Evolutionary conservation across 2,329 filamentous ascomycete genomes (phyloP), one percentile per base, ranked within the genome.

Genomic region (Paramyrothecium sp.): DNA sequence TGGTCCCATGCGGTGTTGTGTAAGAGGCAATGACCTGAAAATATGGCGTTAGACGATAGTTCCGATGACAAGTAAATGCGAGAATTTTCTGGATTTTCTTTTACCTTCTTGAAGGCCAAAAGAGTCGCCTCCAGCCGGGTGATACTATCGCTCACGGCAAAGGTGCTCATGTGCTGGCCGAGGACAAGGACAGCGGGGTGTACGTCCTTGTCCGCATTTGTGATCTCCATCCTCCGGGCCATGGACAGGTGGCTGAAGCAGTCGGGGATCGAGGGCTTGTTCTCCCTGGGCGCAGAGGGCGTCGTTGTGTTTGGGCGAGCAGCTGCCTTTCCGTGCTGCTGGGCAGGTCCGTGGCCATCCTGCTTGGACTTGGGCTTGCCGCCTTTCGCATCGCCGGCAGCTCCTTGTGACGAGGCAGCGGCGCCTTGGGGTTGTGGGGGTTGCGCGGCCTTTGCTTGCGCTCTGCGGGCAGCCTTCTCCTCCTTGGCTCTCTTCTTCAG

Each of bases 401-500:
- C 65, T 66, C 76, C 70, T 65, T 74, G 73, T 60, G 67, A 75
- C 61, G 56, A 72, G 63, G 21, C 48, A 54, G 73, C 63, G 61
- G 58, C 26, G 73, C 69, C 12, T 75, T 75, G 20, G 72, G 71
- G 56, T 41, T 73, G 74, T 2, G 78, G 74, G 30, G 70, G 70
- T 60, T 83, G 82, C 3, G 81, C 78, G 30, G 79, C 78, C 70
- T 89, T 91, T 67, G 82, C 85, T 68, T 87, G 87, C 52, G 90
- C 91, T 77, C 94, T 84, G 60, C 91, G 83, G 51, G 92, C 92
- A 54, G 90, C 89, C 78, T 97, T 98, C 72, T 97, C 94, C 33
- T 91, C 93, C 73, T 97, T 94, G 60, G 89, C 89, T 71, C 86
- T 88, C 67, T 93, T 94, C 77, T 98, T 98, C 68, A 96, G 71